Evolutionary conservation across 1,284 basidiomycete species (phyloP).

Genomic region (Tylopilus sp.): DNA sequence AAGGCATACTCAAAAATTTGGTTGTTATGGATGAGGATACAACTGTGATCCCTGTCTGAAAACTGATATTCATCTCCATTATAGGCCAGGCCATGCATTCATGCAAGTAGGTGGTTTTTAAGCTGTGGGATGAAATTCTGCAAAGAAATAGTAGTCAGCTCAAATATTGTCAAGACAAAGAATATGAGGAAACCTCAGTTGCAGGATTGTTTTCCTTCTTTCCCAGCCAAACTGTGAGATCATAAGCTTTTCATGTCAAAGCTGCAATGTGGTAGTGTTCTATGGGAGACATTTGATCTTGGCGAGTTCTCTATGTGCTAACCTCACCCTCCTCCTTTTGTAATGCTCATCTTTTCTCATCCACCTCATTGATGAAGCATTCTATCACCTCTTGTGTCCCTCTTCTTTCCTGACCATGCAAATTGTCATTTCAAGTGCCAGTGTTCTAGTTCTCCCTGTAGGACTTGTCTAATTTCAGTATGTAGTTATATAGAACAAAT

Average conservation of each 20-base stretch:
- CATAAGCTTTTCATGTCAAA: not conserved
- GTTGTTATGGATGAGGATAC: slow-evolving; percentile 22
- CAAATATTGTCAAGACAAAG: too few species aligned
- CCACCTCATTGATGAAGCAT: not conserved
- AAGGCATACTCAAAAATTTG: slow-evolving; percentile 16
- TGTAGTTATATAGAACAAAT: too few species aligned
- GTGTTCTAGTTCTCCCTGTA: slow-evolving; percentile 13
- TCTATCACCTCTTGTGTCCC: not conserved
- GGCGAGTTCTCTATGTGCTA: too few species aligned
- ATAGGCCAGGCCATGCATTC: slow-evolving; percentile 31
- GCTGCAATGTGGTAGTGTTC: too few species aligned
- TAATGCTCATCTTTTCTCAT: not conserved
- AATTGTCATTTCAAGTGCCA: not conserved
- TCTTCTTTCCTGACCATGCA: not conserved
- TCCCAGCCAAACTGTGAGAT: slow-evolving; percentile 3
- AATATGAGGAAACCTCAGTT: too few species aligned
- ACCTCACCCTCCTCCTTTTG: not conserved
- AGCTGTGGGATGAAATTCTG: slow-evolving; percentile 40
- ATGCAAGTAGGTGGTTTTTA: slow-evolving; percentile 43
- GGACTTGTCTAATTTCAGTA: too few species aligned
- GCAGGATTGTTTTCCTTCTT: not conserved
- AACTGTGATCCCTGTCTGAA: slow-evolving; percentile 34
- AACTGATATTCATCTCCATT: slow-evolving; percentile 44
- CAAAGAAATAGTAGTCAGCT: too few species aligned
- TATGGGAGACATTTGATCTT: not conserved